Percentiles rank a stretch among this genome's conserved stretches.
Evolutionary conservation across 805 yeast species (phyloP).

Genomic region (Ogataea thermomethanolica): DNA sequence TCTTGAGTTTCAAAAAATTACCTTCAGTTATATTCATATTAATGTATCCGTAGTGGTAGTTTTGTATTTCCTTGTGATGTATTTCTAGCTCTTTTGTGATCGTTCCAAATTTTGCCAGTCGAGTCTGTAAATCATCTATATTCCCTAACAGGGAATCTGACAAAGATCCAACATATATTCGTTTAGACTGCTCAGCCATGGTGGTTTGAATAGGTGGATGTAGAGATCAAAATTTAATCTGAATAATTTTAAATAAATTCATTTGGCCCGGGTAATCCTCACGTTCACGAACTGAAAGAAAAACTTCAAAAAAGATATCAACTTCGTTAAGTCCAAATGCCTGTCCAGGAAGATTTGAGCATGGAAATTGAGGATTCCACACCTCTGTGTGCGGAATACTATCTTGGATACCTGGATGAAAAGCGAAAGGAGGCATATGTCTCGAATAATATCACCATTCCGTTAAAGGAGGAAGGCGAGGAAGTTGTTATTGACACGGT

Average conservation of each 20-base stretch:
- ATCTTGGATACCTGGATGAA: conserved; percentile 22
- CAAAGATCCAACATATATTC: conserved; percentile 65
- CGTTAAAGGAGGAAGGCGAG: conserved; percentile 72
- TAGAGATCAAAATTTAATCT: not conserved
- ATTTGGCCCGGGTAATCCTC: conserved; percentile 10
- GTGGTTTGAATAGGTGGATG: not conserved
- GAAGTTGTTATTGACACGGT: conserved; percentile 80
- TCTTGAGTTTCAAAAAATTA: conserved; percentile 47
- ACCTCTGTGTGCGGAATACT: conserved; percentile 27
- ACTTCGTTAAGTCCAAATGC: conserved; percentile 9
- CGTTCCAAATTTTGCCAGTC: conserved; percentile 64
- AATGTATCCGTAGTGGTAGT: conserved; percentile 61
- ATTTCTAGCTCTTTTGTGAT: conserved; percentile 45
- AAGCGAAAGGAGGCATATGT: conserved; percentile 22
- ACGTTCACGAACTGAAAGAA: conserved; percentile 4
- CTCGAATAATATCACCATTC: conserved; percentile 45
- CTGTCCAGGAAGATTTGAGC: conserved; percentile 10
- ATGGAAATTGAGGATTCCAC: conserved; percentile 15
- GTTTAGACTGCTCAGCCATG: conserved; percentile 2
- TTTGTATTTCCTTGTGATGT: conserved; percentile 52
- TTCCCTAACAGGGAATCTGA: conserved; percentile 49
- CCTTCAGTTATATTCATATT: conserved; percentile 50
- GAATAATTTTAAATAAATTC: not conserved
- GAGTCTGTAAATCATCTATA: conserved; percentile 43
- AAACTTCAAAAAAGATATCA: conserved; percentile 6